Base-by-base conservation (phyloP, 2,329 filamentous ascomycete species). In the Ophiostoma australiae region DNA sequence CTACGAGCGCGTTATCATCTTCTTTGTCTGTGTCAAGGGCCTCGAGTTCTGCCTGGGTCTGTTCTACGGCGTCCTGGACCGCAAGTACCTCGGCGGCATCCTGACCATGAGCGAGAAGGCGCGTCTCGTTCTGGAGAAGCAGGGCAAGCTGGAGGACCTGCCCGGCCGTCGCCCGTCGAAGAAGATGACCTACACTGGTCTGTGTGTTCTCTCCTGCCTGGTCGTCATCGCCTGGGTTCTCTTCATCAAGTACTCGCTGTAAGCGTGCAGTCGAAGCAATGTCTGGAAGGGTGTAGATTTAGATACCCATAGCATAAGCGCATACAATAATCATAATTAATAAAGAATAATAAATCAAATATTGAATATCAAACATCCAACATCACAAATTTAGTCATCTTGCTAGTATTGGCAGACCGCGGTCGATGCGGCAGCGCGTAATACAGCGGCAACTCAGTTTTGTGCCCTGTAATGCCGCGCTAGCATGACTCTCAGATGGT, bases 31-130 rank as follows among this genome's bases (percentile, higher is more conserved):
- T 10, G 39, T 74, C 44, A 77, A 77, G 70, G 76, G 69, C 0
- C n/a, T 76, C 1, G 76, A 77, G 55, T 77, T 77, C n/a, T 76
- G 75, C 52, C 70, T 77, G 0, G 76, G 76, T 23, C 72, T 76
- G 15, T 76, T 77, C 35, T 77, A 76, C 52, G 73, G 74, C 37
- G 7, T 76, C 1, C 72, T 75, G 5, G 74, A 75, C 61, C 48
- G 58, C 35, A 75, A 58, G 48, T 75, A 71, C 31, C 73, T 75
- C 6, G 73, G 67, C 0, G 72, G 73, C 48, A 71, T 75, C 27
- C 67, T 75, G 0, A 73, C 72, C 17, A 68, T 75, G 10, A 75
- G 74, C 52, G 71, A 75, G 66, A 74, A 71, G 68, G 73, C 74
- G 74, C 74, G 74, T 10, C 70, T 74, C 31, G 33, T 41, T 4